A percentile compares a stretch with the other conserved stretches of the same genome.
Conservation (phyloP, 2,329 filamentous ascomycete species). For the Onygenales sp. region DNA sequence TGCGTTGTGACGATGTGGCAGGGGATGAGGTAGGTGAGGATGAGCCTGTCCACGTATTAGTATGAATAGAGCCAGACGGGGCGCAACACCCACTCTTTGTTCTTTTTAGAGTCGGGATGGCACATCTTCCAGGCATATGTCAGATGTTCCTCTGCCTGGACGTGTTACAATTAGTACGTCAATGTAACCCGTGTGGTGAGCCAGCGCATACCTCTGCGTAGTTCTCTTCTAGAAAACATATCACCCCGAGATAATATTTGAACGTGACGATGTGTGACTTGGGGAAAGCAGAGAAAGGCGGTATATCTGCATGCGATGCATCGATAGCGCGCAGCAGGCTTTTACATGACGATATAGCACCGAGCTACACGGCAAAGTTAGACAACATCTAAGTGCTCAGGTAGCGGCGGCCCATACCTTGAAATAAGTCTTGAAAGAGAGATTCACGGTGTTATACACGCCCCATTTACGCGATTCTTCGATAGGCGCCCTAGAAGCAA, state of each 20-base stretch:
- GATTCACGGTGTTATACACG: conserved; percentile 86
- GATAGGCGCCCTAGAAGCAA: conserved; percentile 56
- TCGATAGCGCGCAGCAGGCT: conserved; percentile 78
- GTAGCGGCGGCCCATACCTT: conserved; percentile 40
- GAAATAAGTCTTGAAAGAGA: conserved; percentile 98
- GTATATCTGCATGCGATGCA: conserved; percentile 71
- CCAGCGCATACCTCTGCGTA: conserved; percentile 59
- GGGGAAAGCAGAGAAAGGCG: conserved; percentile 67
- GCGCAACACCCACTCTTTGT: conserved; percentile 59
- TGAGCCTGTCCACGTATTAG: conserved; percentile 50
- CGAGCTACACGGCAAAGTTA: conserved; percentile 47
- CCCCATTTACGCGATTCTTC: conserved; percentile 96
- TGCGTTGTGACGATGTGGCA: conserved; percentile 85
- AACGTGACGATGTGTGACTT: conserved; percentile 89
- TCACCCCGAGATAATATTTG: conserved; percentile 88
- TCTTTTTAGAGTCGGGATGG: conserved; percentile 59
- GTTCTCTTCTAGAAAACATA: conserved; percentile 91
- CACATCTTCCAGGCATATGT: conserved; percentile 76
- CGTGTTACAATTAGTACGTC: not conserved
- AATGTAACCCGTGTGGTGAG: not conserved
- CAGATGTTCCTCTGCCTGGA: conserved; percentile 67
- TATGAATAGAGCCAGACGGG: not conserved
- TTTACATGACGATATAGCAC: conserved; percentile 46
- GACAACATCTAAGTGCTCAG: not conserved
- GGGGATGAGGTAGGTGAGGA: conserved; percentile 89